Evolutionary conservation across 116 monocot genomes (phyloP).

Genomic region (Phalaenopsis hybrid): DNA sequence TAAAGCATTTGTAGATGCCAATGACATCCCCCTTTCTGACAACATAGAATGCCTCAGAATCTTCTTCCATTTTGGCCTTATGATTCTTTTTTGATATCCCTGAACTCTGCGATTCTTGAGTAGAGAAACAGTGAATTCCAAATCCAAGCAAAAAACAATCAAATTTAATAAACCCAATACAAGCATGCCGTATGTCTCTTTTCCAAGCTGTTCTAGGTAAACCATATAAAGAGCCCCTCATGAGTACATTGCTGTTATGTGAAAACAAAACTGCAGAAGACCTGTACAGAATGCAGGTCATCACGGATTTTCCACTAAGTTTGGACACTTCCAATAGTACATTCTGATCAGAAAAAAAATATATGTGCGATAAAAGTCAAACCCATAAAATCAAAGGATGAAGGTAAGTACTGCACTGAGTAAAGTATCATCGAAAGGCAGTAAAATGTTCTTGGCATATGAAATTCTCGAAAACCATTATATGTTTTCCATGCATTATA

Average conservation of each 20-base stretch:
- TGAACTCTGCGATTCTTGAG: slow-evolving; percentile 6
- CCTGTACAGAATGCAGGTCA: slow-evolving; percentile 8
- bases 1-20: slow-evolving; percentile 55
- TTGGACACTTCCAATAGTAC: not conserved
- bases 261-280: slow-evolving; percentile 21
- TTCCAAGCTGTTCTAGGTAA: slow-evolving; percentile 23
- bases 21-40: slow-evolving; percentile 67
- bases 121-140: slow-evolving; percentile 23
- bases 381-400: not conserved
- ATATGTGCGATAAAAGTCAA: not conserved
- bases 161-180: slow-evolving; percentile 9
- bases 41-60: slow-evolving; percentile 56
- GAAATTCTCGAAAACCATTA: not conserved
- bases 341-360: not conserved
- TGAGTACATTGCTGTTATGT: slow-evolving; percentile 24
- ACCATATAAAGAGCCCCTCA: slow-evolving; percentile 38
- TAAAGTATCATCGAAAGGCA: not conserved
- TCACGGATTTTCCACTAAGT: not conserved
- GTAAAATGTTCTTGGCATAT: not conserved
- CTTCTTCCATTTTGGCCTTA: slow-evolving; percentile 14
- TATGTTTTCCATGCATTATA: not conserved
- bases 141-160: slow-evolving; percentile 12
- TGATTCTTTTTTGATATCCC: slow-evolving; percentile 8
- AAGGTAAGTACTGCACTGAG: not conserved
- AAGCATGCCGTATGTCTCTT: slow-evolving; percentile 15